phyloP scores from a whole-genome alignment of 129 eudicot species.

The Oenanthe sinensis region DNA sequence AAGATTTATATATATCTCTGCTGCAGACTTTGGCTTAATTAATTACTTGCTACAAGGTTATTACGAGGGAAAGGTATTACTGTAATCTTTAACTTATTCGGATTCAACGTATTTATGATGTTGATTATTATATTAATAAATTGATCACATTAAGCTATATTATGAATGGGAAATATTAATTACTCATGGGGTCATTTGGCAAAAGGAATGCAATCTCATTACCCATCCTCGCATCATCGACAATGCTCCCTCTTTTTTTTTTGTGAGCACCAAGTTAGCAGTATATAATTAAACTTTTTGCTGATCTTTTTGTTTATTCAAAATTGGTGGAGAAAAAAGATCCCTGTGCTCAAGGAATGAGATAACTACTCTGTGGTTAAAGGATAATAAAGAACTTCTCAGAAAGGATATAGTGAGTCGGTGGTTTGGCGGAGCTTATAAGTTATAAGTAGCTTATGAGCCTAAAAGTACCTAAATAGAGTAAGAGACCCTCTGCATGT shows the following conservation, averaged over 20 bases:
- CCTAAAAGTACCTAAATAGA: background rate
- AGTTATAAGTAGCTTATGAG: background rate
- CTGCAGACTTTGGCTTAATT: constrained; percentile 77
- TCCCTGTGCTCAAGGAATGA: background rate
- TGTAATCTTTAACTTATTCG: background rate
- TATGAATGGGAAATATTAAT: background rate
- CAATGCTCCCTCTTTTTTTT: background rate
- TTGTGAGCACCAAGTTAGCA: background rate
- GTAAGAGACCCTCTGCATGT: background rate
- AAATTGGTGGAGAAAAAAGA: background rate
- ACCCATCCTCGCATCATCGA: background rate
- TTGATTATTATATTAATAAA: background rate
- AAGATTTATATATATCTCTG: constrained; percentile 87
- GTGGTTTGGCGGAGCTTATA: background rate
- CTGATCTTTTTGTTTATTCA: background rate
- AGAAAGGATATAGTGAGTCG: background rate
- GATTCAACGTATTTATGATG: background rate
- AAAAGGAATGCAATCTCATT: background rate
- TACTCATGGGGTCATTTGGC: background rate
- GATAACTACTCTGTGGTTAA: background rate
- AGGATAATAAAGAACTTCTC: background rate
- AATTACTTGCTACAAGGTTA: constrained; percentile 87
- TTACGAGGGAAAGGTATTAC: constrained; percentile 81
- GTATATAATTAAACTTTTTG: background rate
- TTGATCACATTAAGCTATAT: background rate